A percentile compares a stretch with the other conserved stretches of the same genome.
Evolutionary conservation across 2,329 filamentous ascomycete species (phyloP).

Genomic region (Dothideomycetidae sp.): DNA sequence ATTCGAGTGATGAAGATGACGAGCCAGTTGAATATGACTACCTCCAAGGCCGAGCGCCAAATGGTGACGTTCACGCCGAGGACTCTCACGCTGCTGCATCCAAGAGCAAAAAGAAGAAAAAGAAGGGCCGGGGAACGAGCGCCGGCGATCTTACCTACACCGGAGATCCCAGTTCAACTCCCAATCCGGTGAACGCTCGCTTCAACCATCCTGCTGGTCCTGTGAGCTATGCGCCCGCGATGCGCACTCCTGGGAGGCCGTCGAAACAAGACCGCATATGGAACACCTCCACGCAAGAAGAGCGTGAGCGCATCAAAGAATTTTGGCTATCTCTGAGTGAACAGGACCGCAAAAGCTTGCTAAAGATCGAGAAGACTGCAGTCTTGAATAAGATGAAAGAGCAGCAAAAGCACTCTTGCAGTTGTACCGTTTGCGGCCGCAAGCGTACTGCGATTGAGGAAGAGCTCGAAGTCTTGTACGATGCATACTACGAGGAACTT

Average conservation of each 20-base stretch:
- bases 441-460: constrained; percentile 97
- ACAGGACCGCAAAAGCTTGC: constrained; percentile 83
- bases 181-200: too few species aligned
- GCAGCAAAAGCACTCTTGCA: constrained; percentile 97
- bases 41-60: constrained; percentile 3
- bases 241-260: constrained; percentile 25
- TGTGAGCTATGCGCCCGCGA: constrained; percentile 29
- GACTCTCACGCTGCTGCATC: constrained; percentile 2
- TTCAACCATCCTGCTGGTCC: constrained; percentile 25
- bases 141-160: neutral
- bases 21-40: constrained; percentile 6
- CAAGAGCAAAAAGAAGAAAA: constrained; percentile 13
- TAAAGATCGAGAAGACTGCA: constrained; percentile 97
- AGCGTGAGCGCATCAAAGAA: constrained; percentile 92
- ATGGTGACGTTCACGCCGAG: constrained; percentile 19
- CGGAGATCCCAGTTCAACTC: constrained; percentile 3
- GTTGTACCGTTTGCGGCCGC: constrained; percentile 89
- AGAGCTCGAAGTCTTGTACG: constrained; percentile 91
- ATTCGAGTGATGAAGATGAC: constrained; percentile 20
- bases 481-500: constrained; percentile 95
- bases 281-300: constrained; percentile 89
- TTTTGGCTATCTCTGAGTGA: constrained; percentile 95
- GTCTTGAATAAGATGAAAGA: constrained; percentile 99
- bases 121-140: constrained; percentile 6
- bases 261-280: constrained; percentile 67